A percentile compares a stretch with the other conserved stretches of the same genome.
Evolutionary conservation across 1,139 yeast species (phyloP).

Genomic region (Taphrina communis): DNA sequence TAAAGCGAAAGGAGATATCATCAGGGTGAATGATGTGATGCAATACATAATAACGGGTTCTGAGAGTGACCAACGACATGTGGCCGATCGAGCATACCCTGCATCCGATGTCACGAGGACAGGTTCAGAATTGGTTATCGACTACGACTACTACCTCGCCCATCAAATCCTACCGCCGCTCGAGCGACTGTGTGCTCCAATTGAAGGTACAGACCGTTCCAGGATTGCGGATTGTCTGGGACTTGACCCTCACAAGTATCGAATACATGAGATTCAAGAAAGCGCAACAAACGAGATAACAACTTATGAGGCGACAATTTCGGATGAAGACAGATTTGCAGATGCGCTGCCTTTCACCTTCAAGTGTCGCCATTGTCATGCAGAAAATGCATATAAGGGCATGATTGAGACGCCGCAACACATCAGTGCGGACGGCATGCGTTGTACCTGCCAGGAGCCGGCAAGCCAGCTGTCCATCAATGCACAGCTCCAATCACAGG

Average conservation of each 20-base stretch:
- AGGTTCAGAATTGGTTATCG: constrained; percentile 61
- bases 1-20: constrained; percentile 77
- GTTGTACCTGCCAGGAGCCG: constrained; percentile 65
- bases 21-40: constrained; percentile 88
- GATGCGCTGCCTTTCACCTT: constrained; percentile 64
- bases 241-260: constrained; percentile 70
- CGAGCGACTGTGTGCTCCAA: constrained; percentile 80
- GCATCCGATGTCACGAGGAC: constrained; percentile 47
- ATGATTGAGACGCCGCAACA: constrained; percentile 60
- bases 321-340: constrained; percentile 82
- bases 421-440: constrained; percentile 71
- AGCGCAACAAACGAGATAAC: constrained; percentile 59
- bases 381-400: constrained; percentile 70
- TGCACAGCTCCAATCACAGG: constrained; percentile 72
- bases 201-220: constrained; percentile 84
- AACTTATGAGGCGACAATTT: constrained; percentile 80
- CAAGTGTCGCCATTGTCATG: constrained; percentile 67
- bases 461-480: constrained; percentile 64
- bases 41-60: constrained; percentile 75
- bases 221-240: constrained; percentile 80
- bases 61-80: constrained; percentile 51
- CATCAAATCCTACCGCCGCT: constrained; percentile 91
- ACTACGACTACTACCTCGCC: constrained; percentile 77
- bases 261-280: constrained; percentile 49
- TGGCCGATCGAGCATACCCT: constrained; percentile 48